These are phyloP conservation scores for Acer saccharum DNA, from an alignment of 345 rosid species.

Conservation along the genomic window DNA sequence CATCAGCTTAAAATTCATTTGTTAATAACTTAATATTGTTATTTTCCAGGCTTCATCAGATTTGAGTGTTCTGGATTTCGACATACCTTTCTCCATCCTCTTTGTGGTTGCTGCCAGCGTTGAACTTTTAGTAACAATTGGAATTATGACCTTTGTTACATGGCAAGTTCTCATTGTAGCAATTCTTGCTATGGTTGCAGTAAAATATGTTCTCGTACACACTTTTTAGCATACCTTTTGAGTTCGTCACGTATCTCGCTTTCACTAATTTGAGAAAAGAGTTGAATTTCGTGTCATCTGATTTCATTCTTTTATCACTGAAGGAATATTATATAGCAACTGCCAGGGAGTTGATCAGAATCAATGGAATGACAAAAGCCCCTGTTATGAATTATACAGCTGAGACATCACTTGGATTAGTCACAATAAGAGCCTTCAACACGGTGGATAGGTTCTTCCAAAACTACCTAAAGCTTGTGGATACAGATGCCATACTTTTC, in stretches of 20 bases:
- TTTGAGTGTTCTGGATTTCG: constrained; percentile 60
- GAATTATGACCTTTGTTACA: constrained; percentile 34
- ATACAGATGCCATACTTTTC: constrained; percentile 71
- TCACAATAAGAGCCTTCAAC: constrained; percentile 85
- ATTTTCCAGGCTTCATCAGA: constrained; percentile 76
- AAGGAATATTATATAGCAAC: constrained; percentile 74
- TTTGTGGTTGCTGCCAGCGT: constrained; percentile 39
- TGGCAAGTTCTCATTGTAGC: constrained; percentile 81
- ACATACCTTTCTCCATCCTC: constrained; percentile 53
- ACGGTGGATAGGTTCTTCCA: constrained; percentile 59
- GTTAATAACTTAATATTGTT: background rate
- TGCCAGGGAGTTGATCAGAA: constrained; percentile 79
- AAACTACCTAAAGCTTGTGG: constrained; percentile 63
- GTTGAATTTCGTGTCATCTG: background rate
- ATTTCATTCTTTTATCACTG: background rate
- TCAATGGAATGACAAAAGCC: constrained; percentile 92
- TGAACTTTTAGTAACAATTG: constrained; percentile 41
- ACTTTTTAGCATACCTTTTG: background rate
- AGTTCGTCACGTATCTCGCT: background rate
- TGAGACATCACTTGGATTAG: constrained; percentile 82
- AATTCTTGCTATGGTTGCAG: constrained; percentile 48
- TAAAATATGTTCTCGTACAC: constrained; percentile 59
- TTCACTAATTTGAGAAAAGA: background rate
- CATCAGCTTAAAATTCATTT: background rate
- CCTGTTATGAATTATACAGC: constrained; percentile 89